Percentiles rank a stretch among this genome's conserved stretches.
Evolutionary conservation across 2,329 filamentous ascomycete species (phyloP).

Genomic region (Ophiobolus disseminans): DNA sequence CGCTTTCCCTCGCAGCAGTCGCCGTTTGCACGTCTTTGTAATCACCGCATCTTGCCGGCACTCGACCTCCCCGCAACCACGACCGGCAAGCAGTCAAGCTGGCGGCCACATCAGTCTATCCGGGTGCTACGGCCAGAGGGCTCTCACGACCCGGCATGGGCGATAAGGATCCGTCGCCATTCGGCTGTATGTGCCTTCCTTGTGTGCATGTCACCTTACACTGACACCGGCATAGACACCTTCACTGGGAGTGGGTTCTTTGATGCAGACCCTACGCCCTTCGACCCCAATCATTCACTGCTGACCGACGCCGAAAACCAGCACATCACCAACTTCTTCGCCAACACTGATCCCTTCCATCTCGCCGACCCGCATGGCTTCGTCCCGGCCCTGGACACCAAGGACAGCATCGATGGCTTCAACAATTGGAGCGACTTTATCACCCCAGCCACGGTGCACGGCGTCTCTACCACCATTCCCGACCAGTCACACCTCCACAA

Average conservation of each 20-base stretch:
- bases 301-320: constrained; percentile 43
- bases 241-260: constrained; percentile 37
- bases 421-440: constrained; percentile 36
- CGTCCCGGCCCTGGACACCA: constrained; percentile 22
- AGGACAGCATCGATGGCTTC: constrained; percentile 33
- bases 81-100: constrained; percentile 27
- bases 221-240: constrained; percentile 32
- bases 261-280: constrained; percentile 15
- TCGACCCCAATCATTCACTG: constrained; percentile 34
- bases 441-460: constrained; percentile 42
- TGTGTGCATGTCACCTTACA: not conserved
- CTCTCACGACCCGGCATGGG: constrained; percentile 39
- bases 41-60: constrained; percentile 3
- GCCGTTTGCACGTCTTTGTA: not conserved
- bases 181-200: constrained; percentile 38
- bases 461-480: constrained; percentile 44
- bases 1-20: not conserved
- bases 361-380: constrained; percentile 23
- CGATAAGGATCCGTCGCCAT: constrained; percentile 42
- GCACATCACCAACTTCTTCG: constrained; percentile 43
- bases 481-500: constrained; percentile 41
- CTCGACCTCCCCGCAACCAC: constrained; percentile 4
- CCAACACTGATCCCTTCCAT: constrained; percentile 37
- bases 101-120: constrained; percentile 34
- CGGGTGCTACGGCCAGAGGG: constrained; percentile 32